Evolutionary conservation across 768 basidiomycete species (phyloP).

Genomic region (Mycena polygramma): DNA sequence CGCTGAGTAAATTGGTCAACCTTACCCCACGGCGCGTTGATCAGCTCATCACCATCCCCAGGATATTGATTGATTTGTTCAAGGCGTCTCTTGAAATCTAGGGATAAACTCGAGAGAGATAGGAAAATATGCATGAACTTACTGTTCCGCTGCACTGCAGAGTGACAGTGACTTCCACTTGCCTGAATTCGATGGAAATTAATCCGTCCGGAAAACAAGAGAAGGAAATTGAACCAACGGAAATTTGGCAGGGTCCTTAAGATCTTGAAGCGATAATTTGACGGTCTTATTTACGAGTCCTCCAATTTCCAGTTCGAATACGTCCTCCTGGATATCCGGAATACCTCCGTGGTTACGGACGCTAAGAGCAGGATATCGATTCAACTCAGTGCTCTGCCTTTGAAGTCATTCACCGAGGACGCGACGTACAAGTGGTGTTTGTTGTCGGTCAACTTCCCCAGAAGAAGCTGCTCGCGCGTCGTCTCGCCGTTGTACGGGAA

Average conservation of each 20-base stretch:
- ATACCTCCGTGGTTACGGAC: constrained; percentile 69
- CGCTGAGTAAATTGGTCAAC: not conserved
- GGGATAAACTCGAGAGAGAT: no score
- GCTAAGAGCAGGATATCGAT: constrained; percentile 40
- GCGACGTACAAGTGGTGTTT: constrained; percentile 62
- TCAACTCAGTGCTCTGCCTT: not conserved
- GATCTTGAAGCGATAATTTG: constrained; percentile 60
- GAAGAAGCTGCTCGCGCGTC: constrained; percentile 54
- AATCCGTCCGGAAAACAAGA: not conserved
- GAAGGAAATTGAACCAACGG: constrained; percentile 50
- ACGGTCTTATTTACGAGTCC: constrained; percentile 63
- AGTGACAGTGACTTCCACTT: constrained; percentile 64
- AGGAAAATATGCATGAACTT: not conserved
- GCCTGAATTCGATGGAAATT: constrained; percentile 45
- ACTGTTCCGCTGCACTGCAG: constrained; percentile 66
- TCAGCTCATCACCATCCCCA: constrained; percentile 67
- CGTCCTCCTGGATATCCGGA: constrained; percentile 62
- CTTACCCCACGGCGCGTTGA: constrained; percentile 64
- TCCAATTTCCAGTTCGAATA: constrained; percentile 63
- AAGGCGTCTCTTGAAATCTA: constrained; percentile 51
- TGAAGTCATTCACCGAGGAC: not conserved
- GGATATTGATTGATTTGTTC: constrained; percentile 67
- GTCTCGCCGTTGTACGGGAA: constrained; percentile 73
- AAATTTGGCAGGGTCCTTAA: constrained; percentile 61
- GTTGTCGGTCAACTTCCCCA: constrained; percentile 63